Evolutionary conservation across 2,329 filamentous ascomycete species (phyloP).

Genomic region (Monosporascus sp.): DNA sequence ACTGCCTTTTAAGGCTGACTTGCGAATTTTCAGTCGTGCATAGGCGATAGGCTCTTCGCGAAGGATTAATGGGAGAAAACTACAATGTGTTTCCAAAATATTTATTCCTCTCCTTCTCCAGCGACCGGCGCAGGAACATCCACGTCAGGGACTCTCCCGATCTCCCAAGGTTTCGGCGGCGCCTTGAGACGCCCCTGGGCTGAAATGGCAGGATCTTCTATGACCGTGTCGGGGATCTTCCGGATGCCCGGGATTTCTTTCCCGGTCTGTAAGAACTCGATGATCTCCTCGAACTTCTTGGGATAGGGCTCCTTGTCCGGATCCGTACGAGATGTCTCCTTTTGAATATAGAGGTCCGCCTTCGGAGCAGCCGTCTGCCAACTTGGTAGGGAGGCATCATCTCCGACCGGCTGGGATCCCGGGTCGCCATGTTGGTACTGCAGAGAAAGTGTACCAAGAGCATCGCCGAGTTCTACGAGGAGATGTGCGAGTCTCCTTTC

Average conservation of each 20-base stretch:
- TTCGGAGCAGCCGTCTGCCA: constrained; percentile 28
- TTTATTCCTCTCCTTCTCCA: constrained; percentile 4
- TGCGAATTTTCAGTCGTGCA: too few relatives aligned
- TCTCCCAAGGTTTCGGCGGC: constrained; percentile 62
- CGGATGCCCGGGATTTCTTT: constrained; percentile 71
- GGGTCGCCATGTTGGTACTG: constrained; percentile 1
- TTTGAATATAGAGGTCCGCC: constrained; percentile 25
- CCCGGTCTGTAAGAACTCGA: constrained; percentile 67
- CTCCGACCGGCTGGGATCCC: background rate
- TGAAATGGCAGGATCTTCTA: constrained; percentile 49
- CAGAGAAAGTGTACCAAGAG: constrained; percentile 13
- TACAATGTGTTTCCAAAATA: background rate
- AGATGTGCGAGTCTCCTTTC: constrained; percentile 16
- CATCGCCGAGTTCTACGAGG: constrained; percentile 15
- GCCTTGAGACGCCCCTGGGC: constrained; percentile 22
- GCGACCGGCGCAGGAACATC: background rate
- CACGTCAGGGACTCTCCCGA: constrained; percentile 29
- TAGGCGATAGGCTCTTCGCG: background rate
- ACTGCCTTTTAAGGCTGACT: too few relatives aligned
- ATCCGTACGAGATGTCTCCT: constrained; percentile 9
- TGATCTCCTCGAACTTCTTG: constrained; percentile 67
- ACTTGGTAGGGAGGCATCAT: constrained; percentile 18
- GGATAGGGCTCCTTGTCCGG: constrained; percentile 54
- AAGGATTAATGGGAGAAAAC: background rate
- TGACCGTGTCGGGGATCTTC: constrained; percentile 65